Base-by-base conservation (phyloP, 2,329 filamentous ascomycete species). In the Verruconis gallopava region DNA sequence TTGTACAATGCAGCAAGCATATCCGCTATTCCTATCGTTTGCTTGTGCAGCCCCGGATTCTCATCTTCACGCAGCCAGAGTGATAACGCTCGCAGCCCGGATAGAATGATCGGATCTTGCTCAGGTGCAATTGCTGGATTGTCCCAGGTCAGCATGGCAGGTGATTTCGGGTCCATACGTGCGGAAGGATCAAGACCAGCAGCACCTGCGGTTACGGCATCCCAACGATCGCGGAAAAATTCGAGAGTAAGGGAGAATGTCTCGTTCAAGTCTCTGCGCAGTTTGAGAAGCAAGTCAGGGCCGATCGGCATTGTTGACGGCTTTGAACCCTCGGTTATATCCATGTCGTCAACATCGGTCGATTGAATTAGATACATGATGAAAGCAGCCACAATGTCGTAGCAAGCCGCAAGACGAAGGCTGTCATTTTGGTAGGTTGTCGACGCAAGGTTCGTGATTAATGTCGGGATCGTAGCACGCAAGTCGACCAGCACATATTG, bases 1-100 rank as follows among this genome's bases (percentile, higher is more conserved):
- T 62, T 62, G 54, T 81, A 82, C 1, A 82, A 60, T 11, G 78
- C 75, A 40, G 79, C 53, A 21, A 81, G 64, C 64, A 82, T 71
- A 48, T 82, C 79, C 46, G 67, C 68, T 38, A 82, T 56, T 0
- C 75, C 76, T 4, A 45, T 47, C 14, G 68, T 70, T 50, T 79
- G 72, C 38, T 63, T 68, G 9, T 75, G 62, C 30, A 81, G 52
- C 5, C 62, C 57, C 12, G 75, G 70, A 32, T 75, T 75, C 32
- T 81, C 77, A 44, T 83, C 78, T 47, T 83, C 79, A 5, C 74
- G 65, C n/a, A 82, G 60, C 79, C 79, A 83, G 14, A 81, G 65
- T 1, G 75, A 69, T 21, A 82, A 52, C 0, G 72, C 61, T 35
- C 74, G 62, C 17, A 81, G 57, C 0, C 72, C 69, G 3, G 77